Evolutionary conservation across 371 early-diverging fungal genomes (phyloP).

Genomic region (Actinomortierella ambigua): DNA sequence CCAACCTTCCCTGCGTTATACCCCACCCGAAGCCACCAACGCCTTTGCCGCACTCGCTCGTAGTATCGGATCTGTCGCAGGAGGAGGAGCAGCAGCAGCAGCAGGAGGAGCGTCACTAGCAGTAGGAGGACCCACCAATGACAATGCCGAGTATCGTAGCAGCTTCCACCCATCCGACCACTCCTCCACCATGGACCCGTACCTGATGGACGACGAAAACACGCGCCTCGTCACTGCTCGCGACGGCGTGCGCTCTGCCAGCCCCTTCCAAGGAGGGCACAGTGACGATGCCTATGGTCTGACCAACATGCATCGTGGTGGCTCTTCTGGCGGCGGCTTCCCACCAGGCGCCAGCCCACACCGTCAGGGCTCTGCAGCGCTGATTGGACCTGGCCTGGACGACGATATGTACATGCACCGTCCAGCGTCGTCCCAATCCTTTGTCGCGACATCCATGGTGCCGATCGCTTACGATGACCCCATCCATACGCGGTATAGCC

Average conservation of each 20-base stretch:
- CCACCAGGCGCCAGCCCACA: constrained; percentile 16
- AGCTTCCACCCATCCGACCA: constrained; percentile 28
- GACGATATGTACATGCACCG: constrained; percentile 6
- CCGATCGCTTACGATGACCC: constrained; percentile 20
- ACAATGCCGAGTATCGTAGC: constrained; percentile 1
- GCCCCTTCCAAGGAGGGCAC: constrained; percentile 24
- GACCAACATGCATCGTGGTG: not conserved
- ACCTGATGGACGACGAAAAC: too few relatives aligned
- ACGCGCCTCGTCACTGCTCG: too few relatives aligned
- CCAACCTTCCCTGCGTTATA: constrained; percentile 26
- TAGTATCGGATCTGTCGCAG: not conserved
- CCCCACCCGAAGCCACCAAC: constrained; percentile 23
- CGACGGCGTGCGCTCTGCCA: constrained; percentile 5
- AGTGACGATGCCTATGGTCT: constrained; percentile 33
- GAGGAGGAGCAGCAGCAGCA: too few relatives aligned
- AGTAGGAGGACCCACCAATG: too few relatives aligned
- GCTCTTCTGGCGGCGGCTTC: constrained; percentile 25
- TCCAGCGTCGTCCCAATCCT: constrained; percentile 15
- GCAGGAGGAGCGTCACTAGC: too few relatives aligned
- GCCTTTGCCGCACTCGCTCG: constrained; percentile 5
- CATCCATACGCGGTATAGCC: constrained; percentile 14
- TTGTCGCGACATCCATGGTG: constrained; percentile 39
- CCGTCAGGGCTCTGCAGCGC: constrained; percentile 9
- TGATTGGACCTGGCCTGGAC: constrained; percentile 1
- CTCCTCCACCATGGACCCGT: constrained; percentile 3